Evolutionary conservation across 1,284 basidiomycete species (phyloP).

Genomic region (Leccinum huronense): DNA sequence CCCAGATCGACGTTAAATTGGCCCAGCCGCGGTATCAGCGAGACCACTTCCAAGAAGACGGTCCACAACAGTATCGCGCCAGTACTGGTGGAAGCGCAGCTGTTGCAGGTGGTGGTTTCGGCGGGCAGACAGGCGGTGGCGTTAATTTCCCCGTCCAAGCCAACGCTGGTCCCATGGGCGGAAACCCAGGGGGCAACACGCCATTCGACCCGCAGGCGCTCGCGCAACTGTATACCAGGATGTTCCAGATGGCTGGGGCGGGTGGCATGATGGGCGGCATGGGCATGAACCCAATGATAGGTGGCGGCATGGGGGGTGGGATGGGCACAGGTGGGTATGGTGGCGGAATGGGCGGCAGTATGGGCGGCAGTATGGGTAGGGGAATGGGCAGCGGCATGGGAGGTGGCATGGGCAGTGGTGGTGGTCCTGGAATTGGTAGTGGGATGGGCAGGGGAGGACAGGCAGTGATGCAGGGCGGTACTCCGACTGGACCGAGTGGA

Average conservation of each 20-base stretch:
- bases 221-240: constrained; percentile 76
- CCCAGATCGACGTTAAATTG: constrained; percentile 91
- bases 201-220: constrained; percentile 81
- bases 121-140: constrained; percentile 25
- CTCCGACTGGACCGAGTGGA: constrained; percentile 38
- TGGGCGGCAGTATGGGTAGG: constrained; percentile 40
- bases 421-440: constrained; percentile 38
- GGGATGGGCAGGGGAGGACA: constrained; percentile 42
- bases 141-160: constrained; percentile 30
- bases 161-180: constrained; percentile 25
- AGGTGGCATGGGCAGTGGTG: constrained; percentile 36
- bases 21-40: constrained; percentile 85
- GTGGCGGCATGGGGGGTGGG: constrained; percentile 33
- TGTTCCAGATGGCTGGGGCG: constrained; percentile 72
- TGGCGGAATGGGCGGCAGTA: constrained; percentile 36
- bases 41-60: constrained; percentile 48
- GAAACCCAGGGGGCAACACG: constrained; percentile 43
- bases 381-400: constrained; percentile 36
- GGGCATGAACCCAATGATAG: constrained; percentile 33
- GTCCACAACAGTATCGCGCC: constrained; percentile 38
- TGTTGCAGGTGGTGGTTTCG: constrained; percentile 21
- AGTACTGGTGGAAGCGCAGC: constrained; percentile 20
- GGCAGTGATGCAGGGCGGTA: constrained; percentile 31
- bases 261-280: constrained; percentile 43
- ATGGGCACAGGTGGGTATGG: constrained; percentile 40